Conservation (phyloP, 73 alveolate genomes). For the Tetrahymena elliotti region DNA sequence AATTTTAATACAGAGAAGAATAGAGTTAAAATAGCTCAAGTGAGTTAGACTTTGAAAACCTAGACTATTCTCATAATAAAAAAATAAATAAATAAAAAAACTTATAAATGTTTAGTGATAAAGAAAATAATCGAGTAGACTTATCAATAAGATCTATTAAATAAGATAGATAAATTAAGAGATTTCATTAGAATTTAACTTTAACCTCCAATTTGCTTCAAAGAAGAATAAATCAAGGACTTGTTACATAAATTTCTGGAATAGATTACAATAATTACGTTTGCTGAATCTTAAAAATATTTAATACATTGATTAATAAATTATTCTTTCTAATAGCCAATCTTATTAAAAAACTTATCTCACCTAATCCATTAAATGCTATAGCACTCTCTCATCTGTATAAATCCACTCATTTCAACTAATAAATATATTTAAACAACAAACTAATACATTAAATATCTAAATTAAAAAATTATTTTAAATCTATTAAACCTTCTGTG, state of each 20-base stretch:
- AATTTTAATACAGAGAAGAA: background rate
- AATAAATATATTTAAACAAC: no score
- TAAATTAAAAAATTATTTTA: no score
- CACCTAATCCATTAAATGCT: no score
- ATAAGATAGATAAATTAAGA: background rate
- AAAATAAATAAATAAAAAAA: background rate
- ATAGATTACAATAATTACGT: background rate
- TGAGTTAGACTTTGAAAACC: background rate
- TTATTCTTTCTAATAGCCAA: no score
- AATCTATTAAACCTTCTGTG: no score
- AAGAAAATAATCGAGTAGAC: background rate
- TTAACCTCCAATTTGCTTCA: background rate
- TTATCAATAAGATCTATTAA: background rate
- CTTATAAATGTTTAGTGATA: background rate
- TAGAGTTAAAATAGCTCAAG: background rate
- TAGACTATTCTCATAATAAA: background rate
- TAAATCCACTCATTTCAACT: no score
- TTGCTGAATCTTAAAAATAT: background rate
- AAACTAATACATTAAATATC: no score
- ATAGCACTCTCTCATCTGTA: no score
- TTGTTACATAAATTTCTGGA: background rate
- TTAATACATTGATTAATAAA: background rate
- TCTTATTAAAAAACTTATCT: no score
- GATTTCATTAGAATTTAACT: background rate
- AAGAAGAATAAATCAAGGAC: background rate